These are phyloP conservation scores for Fusarium burgessii DNA, from an alignment of 2,329 filamentous ascomycete species.

Conservation along the genomic window DNA sequence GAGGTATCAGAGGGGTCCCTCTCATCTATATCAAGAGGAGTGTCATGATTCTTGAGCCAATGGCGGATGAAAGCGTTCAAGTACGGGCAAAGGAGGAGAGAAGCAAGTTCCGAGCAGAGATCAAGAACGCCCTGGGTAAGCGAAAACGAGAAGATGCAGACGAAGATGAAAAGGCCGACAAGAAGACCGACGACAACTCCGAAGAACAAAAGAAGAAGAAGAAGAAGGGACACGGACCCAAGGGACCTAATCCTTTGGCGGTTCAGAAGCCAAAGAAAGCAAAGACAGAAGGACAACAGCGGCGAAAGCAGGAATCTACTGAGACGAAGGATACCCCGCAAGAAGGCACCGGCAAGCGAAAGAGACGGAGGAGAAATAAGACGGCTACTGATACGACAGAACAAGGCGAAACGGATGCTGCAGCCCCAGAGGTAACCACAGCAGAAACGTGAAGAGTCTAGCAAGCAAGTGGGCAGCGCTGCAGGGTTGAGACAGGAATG, in stretches of 20 bases:
- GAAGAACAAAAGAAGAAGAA: conserved; percentile 60
- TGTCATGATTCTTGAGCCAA: conserved; percentile 79
- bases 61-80: conserved; percentile 75
- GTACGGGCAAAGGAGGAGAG: conserved; percentile 76
- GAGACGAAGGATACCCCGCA: conserved; percentile 37
- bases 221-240: conserved; percentile 70
- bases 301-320: conserved; percentile 52
- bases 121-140: conserved; percentile 66
- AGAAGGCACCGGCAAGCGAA: conserved; percentile 48
- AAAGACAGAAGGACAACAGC: conserved; percentile 44
- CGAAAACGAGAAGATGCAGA: conserved; percentile 63
- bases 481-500: conserved; percentile 33
- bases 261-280: conserved; percentile 76
- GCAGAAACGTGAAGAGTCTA: conserved; percentile 36
- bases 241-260: conserved; percentile 77
- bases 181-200: conserved; percentile 16
- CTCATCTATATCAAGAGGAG: conserved; percentile 82
- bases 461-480: conserved; percentile 2
- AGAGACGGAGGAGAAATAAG: conserved; percentile 51
- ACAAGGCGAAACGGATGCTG: conserved; percentile 21
- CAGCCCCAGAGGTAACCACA: conserved; percentile 17
- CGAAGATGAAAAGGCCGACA: conserved; percentile 47
- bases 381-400: conserved; percentile 25
- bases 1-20: conserved; percentile 77
- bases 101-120: conserved; percentile 77